Conservation (phyloP, 352 stramenopile genomes). For the Phytophthora cactorum region DNA sequence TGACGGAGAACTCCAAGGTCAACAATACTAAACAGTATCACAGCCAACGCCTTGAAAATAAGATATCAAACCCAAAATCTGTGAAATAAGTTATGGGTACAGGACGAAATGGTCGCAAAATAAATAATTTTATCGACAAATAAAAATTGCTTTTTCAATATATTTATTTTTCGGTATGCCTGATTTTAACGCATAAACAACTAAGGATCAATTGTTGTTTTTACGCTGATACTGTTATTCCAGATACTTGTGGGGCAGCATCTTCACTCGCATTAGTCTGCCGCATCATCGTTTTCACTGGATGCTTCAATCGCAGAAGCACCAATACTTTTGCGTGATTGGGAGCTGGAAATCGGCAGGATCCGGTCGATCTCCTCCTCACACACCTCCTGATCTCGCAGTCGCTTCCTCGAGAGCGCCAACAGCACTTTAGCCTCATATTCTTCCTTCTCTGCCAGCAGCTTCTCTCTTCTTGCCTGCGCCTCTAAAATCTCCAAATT, state of each 20-base stretch:
- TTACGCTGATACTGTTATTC: background rate
- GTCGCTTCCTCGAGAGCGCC: conserved; percentile 57
- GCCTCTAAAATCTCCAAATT: conserved; percentile 56
- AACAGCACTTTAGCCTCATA: conserved; percentile 55
- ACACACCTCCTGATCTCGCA: conserved; percentile 55
- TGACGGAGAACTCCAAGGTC: too few relatives aligned
- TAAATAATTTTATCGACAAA: too few relatives aligned
- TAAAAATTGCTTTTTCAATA: too few relatives aligned
- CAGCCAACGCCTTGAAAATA: too few relatives aligned
- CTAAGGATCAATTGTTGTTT: background rate
- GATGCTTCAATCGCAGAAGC: background rate
- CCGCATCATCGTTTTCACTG: background rate
- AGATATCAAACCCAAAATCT: too few relatives aligned
- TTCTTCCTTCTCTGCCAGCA: conserved; percentile 48
- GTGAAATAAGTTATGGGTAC: too few relatives aligned
- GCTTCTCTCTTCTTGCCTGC: conserved; percentile 45
- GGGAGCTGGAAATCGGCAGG: conserved; percentile 37
- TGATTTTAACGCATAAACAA: background rate
- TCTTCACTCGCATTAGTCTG: background rate
- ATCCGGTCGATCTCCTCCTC: conserved; percentile 63
- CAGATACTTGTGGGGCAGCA: background rate
- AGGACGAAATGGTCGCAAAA: too few relatives aligned
- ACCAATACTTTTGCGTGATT: background rate
- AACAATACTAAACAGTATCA: too few relatives aligned
- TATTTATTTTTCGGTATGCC: too few relatives aligned